Conservation (phyloP, 1,139 yeast species). For the Debaryomycetaceae sp. region DNA sequence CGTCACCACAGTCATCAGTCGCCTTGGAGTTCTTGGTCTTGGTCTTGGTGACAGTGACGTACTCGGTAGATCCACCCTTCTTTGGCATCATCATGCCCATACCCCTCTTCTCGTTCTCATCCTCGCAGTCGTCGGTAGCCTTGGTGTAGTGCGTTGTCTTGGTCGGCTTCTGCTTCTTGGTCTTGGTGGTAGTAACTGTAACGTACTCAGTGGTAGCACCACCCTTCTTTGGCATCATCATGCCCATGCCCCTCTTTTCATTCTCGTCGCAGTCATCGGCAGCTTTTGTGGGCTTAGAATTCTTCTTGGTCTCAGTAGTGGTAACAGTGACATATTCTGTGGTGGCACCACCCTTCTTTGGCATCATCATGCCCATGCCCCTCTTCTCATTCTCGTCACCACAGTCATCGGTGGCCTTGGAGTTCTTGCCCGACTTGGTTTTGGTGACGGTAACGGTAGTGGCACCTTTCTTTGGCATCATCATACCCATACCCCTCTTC, state of each 20-base stretch:
- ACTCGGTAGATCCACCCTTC: slow-evolving; percentile 3
- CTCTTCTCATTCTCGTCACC: slow-evolving; percentile 1
- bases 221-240: background rate
- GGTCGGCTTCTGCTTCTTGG: background rate
- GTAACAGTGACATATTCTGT: slow-evolving; percentile 5
- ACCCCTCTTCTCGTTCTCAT: slow-evolving; percentile 2
- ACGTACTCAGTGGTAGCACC: background rate
- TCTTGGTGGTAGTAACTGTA: slow-evolving; percentile 1
- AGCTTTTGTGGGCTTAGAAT: background rate
- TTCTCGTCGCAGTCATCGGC: slow-evolving; percentile 5
- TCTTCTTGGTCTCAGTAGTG: slow-evolving; percentile 3
- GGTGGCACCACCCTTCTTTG: background rate
- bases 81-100: slow-evolving; percentile 1
- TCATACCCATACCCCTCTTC: slow-evolving; percentile 1
- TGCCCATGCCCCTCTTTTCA: background rate
- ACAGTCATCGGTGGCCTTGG: background rate
- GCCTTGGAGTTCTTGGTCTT: background rate
- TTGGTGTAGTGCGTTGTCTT: background rate
- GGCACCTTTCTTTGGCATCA: background rate
- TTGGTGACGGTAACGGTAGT: slow-evolving; percentile 1
- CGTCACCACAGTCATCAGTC: slow-evolving; percentile 6
- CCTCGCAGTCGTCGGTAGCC: slow-evolving; percentile 3
- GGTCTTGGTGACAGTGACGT: slow-evolving; percentile 4
- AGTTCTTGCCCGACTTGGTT: background rate
- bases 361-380: background rate